Conservation (phyloP, 495 filamentous ascomycete species). For the Articulospora tetracladia region DNA sequence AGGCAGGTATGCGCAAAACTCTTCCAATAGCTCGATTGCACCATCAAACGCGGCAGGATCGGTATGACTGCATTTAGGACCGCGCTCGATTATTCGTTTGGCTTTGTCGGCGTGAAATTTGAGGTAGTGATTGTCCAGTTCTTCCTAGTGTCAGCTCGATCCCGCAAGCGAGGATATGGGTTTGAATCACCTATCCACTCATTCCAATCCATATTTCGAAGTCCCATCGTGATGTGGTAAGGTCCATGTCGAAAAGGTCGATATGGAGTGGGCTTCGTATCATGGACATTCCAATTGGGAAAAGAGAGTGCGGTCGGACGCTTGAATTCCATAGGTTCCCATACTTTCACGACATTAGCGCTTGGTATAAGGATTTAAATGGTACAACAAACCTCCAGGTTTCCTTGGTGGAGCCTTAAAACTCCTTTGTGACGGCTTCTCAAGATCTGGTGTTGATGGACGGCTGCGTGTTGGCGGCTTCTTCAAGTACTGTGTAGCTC, state of each 20-base stretch:
- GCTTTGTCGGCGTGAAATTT: slow-evolving; percentile 74
- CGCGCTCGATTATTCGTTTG: slow-evolving; percentile 66
- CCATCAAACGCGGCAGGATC: slow-evolving; percentile 71
- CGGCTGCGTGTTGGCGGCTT: slow-evolving; percentile 4
- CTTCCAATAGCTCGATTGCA: slow-evolving; percentile 76
- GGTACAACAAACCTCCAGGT: slow-evolving; percentile 21
- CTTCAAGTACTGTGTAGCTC: slow-evolving; percentile 12
- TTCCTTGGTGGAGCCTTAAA: slow-evolving; percentile 21
- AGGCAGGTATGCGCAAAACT: slow-evolving; percentile 73
- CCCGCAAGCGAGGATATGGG: not conserved
- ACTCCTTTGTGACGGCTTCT: slow-evolving; percentile 14
- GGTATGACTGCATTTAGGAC: slow-evolving; percentile 65
- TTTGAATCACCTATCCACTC: slow-evolving; percentile 68
- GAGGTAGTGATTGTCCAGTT: slow-evolving; percentile 80
- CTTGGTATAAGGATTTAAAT: not conserved
- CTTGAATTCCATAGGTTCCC: slow-evolving; percentile 66
- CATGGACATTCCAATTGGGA: slow-evolving; percentile 63
- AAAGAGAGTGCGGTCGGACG: slow-evolving; percentile 64
- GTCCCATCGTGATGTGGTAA: slow-evolving; percentile 75
- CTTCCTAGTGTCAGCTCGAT: slow-evolving; percentile 28
- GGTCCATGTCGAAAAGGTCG: slow-evolving; percentile 82
- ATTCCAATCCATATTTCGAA: slow-evolving; percentile 71
- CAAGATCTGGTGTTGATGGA: slow-evolving; percentile 22
- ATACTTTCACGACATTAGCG: slow-evolving; percentile 45
- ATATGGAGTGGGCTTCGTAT: slow-evolving; percentile 77